Base-by-base conservation (phyloP, 306 rosid species). In the Cucurbita ficifolia region DNA sequence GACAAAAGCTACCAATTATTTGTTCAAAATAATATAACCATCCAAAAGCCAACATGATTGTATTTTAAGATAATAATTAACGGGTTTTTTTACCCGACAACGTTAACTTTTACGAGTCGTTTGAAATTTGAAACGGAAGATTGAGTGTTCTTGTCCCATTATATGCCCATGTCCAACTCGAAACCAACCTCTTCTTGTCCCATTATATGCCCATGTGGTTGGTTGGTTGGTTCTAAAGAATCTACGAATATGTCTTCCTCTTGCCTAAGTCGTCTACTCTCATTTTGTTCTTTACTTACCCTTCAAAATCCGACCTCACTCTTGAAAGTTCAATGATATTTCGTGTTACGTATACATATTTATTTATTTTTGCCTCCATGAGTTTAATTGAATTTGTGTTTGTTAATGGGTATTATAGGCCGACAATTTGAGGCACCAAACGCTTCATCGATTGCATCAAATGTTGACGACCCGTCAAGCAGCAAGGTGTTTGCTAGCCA, bases 401-500 rank as follows among this genome's bases (percentile, higher is more conserved):
- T n/a, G 13, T 40, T 8, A 6, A 49, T 49, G 53, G n/a, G 16
- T 11, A 8, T 42, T 63, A 70, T 95, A 95, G 99, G 99, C 92
- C 6, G 99, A 95, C 78, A 82, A 75, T 77, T 78, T 91, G 71
- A 55, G 99, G 78, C 92, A 86, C 12, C 97, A 95, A 69, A 88
- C 91, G 2, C n/a, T 91, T 50, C 96, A 87, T 22, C 87, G 96
- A 36, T 65, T 91, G 79, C 80, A 81, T 9, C 92, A 89, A 62
- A 38, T 95, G 63, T 77, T 91, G 77, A 95, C 99, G 8, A 87
- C 86, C 1, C 91, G 96, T 24, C 99, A 95, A 81, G 87, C 96
- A 5, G 99, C 99, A 0, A 82, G 96, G 86, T 88, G 97, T 83
- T 79, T 95, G 77, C 60, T 95, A 78, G 91, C 92, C 0, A 87